phyloP scores from a whole-genome alignment of 1,139 yeast genomes.

The Pichia sp. region DNA sequence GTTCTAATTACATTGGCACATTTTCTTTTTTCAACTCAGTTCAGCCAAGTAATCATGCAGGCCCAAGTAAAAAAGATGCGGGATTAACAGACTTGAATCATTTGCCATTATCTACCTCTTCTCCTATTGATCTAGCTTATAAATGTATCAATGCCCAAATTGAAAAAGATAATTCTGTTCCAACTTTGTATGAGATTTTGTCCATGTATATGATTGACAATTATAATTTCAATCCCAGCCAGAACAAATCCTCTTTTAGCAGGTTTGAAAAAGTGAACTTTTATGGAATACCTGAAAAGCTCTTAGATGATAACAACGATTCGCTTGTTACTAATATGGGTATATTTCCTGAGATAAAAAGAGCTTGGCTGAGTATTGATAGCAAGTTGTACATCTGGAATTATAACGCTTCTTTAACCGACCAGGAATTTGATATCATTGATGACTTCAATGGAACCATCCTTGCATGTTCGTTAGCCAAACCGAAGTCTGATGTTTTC shows the following conservation, averaged over 20 bases:
- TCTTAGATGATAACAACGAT: constrained; percentile 53
- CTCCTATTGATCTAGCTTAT: constrained; percentile 30
- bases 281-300: constrained; percentile 74
- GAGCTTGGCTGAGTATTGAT: constrained; percentile 88
- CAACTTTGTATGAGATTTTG: constrained; percentile 29
- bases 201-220: constrained; percentile 32
- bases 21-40: constrained; percentile 13
- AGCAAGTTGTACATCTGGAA: constrained; percentile 84
- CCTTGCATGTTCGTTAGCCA: constrained; percentile 67
- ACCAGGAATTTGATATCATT: constrained; percentile 69
- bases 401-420: constrained; percentile 47
- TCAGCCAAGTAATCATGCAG: constrained; percentile 4
- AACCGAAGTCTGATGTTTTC: constrained; percentile 77
- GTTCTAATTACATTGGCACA: constrained; percentile 8
- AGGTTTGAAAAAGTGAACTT: constrained; percentile 72
- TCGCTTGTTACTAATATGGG: constrained; percentile 72
- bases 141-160: constrained; percentile 30
- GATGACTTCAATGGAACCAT: constrained; percentile 82
- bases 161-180: constrained; percentile 31
- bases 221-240: constrained; percentile 31
- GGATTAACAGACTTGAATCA: constrained; percentile 15
- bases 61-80: constrained; percentile 5
- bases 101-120: constrained; percentile 29
- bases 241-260: constrained; percentile 41
- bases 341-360: constrained; percentile 69